A percentile compares a stretch with the other conserved stretches of the same genome.
phyloP scores from a whole-genome alignment of 2,329 filamentous ascomycete genomes.

The Ceratocystis harringtonii region DNA sequence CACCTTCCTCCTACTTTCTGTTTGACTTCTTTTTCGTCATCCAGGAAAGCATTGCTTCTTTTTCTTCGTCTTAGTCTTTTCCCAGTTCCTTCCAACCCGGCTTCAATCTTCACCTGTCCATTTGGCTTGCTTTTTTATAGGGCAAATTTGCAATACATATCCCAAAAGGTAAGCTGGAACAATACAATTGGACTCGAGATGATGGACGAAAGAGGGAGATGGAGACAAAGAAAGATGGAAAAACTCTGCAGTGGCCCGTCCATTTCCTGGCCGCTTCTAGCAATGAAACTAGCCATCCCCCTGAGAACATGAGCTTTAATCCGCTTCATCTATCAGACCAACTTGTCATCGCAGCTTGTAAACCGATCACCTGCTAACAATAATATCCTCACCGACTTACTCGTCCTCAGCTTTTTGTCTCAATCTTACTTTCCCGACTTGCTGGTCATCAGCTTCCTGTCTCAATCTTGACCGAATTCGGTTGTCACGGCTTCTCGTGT shows the following conservation, averaged over 20 bases:
- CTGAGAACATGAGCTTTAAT: neutral
- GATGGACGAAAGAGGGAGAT: neutral
- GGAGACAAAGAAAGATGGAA: neutral
- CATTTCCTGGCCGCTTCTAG: neutral
- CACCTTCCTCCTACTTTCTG: neutral
- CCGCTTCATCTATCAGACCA: neutral
- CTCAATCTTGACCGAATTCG: neutral
- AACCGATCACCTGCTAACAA: conserved; percentile 3
- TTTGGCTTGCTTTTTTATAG: neutral
- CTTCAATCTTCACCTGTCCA: neutral
- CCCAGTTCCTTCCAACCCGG: neutral
- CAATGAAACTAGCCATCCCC: neutral
- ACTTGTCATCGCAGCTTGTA: neutral
- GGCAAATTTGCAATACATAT: neutral
- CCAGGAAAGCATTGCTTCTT: neutral
- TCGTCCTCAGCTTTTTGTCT: conserved; percentile 2
- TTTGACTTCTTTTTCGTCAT: conserved; percentile 5
- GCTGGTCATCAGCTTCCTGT: neutral
- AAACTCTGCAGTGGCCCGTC: neutral
- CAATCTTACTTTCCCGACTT: neutral
- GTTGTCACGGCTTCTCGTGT: conserved; percentile 12
- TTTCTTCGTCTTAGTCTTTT: neutral
- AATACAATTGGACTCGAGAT: neutral
- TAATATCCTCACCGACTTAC: neutral
- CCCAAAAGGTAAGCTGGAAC: neutral